Base-by-base conservation (phyloP, 163 green algal genomes). In the Coccomyxa subellipsoidea region DNA sequence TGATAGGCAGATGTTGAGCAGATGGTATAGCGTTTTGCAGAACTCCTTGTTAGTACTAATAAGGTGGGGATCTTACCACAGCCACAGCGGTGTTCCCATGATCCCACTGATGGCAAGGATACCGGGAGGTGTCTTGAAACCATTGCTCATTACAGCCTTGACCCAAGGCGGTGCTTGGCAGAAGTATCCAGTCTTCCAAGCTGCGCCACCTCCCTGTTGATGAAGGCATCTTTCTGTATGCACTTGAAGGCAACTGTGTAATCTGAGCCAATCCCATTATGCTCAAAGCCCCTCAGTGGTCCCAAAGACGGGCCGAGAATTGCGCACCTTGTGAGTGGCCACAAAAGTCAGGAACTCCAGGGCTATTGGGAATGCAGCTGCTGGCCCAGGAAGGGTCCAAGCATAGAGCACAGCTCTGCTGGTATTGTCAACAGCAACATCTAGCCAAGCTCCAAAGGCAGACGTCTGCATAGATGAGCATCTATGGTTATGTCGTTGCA, bases 381-480 rank as follows among this genome's bases (percentile, higher is more conserved):
- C 73, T n/a, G 83, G 85, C n/a, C 69, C 85, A 21, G 78, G 69
- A 0, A 84, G 34, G 7, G 81, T 84, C 76, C 86, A 88, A 18
- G 38, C 59, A 86, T 88, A 94, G 1, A 94, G 84, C 39, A 90
- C 34, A 0, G 80, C 90, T 5, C 90, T 54, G 15, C 71, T 83
- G 4, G 84, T 27, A 29, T 89, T 90, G 83, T 94, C 90, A 37
- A 93, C 59, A 0, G 84, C 75, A 7, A 94, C 90, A 37, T 94
- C 90, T 7, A 93, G 85, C 21, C 90, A 90, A 2, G 90, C 89
- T 5, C 90, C 90, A 82, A 93, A 94, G 4, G 81, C 27, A 7
- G 89, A 89, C 0, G 77, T 76, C 87, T 92, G 87, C n/a, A n/a
- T n/a, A n/a, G n/a, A n/a, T n/a, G n/a, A n/a, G n/a, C n/a, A n/a